phyloP scores from a whole-genome alignment of 1,284 basidiomycete species.

The Hemileia vastatrix region DNA sequence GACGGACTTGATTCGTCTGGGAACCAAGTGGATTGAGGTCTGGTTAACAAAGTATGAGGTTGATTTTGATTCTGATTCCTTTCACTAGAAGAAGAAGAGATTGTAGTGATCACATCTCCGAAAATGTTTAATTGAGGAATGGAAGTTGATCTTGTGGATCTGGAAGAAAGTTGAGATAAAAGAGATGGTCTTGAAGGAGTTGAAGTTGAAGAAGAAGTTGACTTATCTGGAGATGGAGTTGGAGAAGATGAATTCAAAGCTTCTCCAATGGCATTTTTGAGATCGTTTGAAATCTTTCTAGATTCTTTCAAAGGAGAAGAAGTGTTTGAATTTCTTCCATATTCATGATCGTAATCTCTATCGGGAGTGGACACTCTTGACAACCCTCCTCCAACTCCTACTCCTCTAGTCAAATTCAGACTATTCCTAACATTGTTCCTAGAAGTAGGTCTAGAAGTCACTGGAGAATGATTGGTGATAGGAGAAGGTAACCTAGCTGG shows the following conservation, averaged over 20 bases:
- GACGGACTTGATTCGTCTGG: neutral
- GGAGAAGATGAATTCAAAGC: neutral
- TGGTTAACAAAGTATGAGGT: neutral
- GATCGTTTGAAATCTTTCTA: neutral
- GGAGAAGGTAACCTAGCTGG: too few species aligned
- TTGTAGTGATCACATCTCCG: neutral
- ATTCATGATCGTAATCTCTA: too few species aligned
- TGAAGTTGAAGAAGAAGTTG: neutral
- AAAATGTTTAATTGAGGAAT: neutral
- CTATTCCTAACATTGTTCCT: too few species aligned
- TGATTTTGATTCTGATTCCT: neutral
- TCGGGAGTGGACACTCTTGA: too few species aligned
- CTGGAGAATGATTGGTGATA: too few species aligned
- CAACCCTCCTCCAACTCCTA: too few species aligned
- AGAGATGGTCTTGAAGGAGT: neutral
- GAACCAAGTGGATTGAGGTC: neutral
- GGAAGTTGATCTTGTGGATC: neutral
- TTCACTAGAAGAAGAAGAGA: too few species aligned
- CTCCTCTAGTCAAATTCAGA: too few species aligned
- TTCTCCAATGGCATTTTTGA: neutral
- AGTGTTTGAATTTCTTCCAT: neutral
- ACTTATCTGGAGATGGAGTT: neutral
- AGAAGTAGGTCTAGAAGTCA: too few species aligned
- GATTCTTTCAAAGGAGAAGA: neutral
- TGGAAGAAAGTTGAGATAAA: conserved; percentile 1